These are phyloP conservation scores for Pyricularia grisea DNA, from an alignment of 2,329 filamentous ascomycete genomes.

Conservation along the genomic window DNA sequence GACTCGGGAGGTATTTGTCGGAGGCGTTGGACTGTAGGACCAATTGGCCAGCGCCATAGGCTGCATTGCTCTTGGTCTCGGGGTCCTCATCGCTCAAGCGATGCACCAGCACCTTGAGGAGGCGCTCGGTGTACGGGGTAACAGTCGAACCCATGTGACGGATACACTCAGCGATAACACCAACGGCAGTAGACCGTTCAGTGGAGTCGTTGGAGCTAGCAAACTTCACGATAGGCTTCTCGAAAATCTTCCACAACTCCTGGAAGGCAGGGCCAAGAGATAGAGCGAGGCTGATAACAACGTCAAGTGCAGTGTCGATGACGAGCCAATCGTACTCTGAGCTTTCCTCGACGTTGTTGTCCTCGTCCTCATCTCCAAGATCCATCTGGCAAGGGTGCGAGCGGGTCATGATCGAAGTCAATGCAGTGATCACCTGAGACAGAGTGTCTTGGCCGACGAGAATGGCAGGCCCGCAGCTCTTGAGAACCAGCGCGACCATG, in stretches of 20 bases:
- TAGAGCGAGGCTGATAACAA: conserved; percentile 73
- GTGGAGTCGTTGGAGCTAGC: conserved; percentile 76
- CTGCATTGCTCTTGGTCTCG: conserved; percentile 91
- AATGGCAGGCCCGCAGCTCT: conserved; percentile 81
- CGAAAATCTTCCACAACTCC: conserved; percentile 92
- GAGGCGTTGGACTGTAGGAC: conserved; percentile 71
- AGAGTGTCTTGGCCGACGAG: conserved; percentile 65
- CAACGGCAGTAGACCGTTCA: conserved; percentile 83
- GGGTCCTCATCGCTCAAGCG: conserved; percentile 82
- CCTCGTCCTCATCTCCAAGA: conserved; percentile 71
- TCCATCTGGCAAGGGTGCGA: conserved; percentile 91
- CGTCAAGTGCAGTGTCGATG: conserved; percentile 88
- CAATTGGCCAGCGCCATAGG: conserved; percentile 81
- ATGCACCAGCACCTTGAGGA: conserved; percentile 76
- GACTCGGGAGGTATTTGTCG: conserved; percentile 64
- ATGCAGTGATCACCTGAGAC: conserved; percentile 64
- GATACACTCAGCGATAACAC: conserved; percentile 84
- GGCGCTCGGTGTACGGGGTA: conserved; percentile 66
- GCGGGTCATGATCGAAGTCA: conserved; percentile 76
- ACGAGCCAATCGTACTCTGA: conserved; percentile 98
- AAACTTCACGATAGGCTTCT: conserved; percentile 84
- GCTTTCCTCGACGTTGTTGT: conserved; percentile 65
- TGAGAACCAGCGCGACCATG: conserved; percentile 82
- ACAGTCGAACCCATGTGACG: conserved; percentile 75
- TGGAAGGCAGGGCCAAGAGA: conserved; percentile 74